These are phyloP conservation scores for Phytophthora lateralis DNA, from an alignment of 352 stramenopile species.

Conservation along the genomic window DNA sequence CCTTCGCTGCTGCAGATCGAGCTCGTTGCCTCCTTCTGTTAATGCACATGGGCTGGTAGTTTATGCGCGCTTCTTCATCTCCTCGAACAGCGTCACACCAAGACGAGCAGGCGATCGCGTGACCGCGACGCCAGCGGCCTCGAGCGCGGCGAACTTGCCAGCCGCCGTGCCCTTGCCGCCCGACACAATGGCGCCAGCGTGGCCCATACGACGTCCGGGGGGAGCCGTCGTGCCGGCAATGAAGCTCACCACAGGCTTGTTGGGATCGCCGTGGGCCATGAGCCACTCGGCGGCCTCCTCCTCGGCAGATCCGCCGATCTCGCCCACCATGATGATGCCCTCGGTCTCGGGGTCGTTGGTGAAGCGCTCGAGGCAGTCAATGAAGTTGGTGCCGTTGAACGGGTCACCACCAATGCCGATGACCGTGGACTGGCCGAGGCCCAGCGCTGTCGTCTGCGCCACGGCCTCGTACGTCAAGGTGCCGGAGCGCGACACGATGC, in stretches of 20 bases:
- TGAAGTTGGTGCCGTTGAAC: slow-evolving; percentile 99
- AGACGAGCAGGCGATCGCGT: slow-evolving; percentile 96
- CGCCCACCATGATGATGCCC: slow-evolving; percentile 99
- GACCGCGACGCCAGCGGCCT: slow-evolving; percentile 95
- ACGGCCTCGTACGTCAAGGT: slow-evolving; percentile 99
- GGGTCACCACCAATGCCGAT: slow-evolving; percentile 99
- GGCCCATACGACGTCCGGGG: slow-evolving; percentile 98
- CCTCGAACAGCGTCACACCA: slow-evolving; percentile 96
- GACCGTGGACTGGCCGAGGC: slow-evolving; percentile 98
- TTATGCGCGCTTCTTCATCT: slow-evolving; percentile 89
- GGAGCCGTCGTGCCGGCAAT: slow-evolving; percentile 99
- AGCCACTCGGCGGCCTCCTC: slow-evolving; percentile 99
- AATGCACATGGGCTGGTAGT: slow-evolving; percentile 8
- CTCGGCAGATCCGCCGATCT: slow-evolving; percentile 98
- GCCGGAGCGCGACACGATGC: slow-evolving; percentile 98
- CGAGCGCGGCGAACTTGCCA: slow-evolving; percentile 97
- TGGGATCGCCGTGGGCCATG: slow-evolving; percentile 96
- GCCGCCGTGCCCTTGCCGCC: slow-evolving; percentile 98
- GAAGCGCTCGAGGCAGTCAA: slow-evolving; percentile 99
- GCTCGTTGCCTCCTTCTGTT: slow-evolving; percentile 15
- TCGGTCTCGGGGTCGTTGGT: slow-evolving; percentile 99
- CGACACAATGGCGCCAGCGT: slow-evolving; percentile 99
- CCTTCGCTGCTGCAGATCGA: slow-evolving; percentile 1
- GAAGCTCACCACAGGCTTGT: slow-evolving; percentile 99
- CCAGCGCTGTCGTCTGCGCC: slow-evolving; percentile 96